phyloP scores from a whole-genome alignment of 805 yeast species.

The Scheffersomyces ergatensis region DNA sequence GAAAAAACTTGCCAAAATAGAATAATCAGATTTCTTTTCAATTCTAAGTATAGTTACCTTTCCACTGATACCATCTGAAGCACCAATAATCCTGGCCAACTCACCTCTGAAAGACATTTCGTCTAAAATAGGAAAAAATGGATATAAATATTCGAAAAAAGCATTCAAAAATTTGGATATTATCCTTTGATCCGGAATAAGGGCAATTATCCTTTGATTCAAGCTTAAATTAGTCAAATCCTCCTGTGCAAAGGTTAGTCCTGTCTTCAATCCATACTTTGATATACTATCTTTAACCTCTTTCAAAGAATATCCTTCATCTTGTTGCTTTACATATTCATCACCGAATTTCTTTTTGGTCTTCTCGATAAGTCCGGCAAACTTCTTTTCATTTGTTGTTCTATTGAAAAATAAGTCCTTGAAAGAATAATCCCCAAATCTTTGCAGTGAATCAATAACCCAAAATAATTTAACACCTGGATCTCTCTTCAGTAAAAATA shows the following conservation, averaged over 20 bases:
- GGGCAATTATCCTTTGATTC: neutral
- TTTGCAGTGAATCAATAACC: neutral
- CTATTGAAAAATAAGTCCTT: slow-evolving; percentile 1
- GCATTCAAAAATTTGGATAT: slow-evolving; percentile 2
- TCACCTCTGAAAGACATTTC: slow-evolving; percentile 9
- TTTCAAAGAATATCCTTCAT: slow-evolving; percentile 1
- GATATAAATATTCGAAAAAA: slow-evolving; percentile 11
- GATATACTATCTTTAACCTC: slow-evolving; percentile 2
- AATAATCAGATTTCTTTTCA: slow-evolving; percentile 11
- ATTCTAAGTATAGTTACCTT: slow-evolving; percentile 6
- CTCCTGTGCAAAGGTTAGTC: slow-evolving; percentile 2
- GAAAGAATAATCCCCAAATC: neutral
- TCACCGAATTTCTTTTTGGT: slow-evolving; percentile 3
- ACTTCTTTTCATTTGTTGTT: neutral
- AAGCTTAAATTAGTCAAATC: neutral
- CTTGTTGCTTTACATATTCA: slow-evolving; percentile 3
- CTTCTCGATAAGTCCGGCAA: neutral
- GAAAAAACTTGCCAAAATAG: slow-evolving; percentile 12
- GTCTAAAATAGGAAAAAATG: slow-evolving; percentile 14
- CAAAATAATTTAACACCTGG: slow-evolving; percentile 4
- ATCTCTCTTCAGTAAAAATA: slow-evolving; percentile 5
- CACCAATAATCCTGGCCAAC: slow-evolving; percentile 2
- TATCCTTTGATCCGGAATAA: slow-evolving; percentile 1
- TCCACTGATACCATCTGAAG: slow-evolving; percentile 1
- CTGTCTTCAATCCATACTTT: slow-evolving; percentile 3